phyloP scores from a whole-genome alignment of 192 early-diverging fungal genomes.

The Chytriomyces hyalinus region DNA sequence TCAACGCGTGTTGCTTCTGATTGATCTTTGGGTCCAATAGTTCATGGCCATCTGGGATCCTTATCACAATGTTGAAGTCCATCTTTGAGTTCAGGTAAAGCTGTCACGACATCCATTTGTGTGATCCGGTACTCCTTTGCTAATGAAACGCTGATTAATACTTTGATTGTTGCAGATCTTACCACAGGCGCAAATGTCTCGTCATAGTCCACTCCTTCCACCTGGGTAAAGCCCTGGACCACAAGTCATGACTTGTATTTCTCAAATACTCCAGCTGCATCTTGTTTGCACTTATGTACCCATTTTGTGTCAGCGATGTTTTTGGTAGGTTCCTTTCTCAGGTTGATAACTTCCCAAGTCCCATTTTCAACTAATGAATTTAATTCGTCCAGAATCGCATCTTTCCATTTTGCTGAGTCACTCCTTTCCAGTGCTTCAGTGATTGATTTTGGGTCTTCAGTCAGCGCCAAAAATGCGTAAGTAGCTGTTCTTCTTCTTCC shows the following conservation, averaged over 20 bases:
- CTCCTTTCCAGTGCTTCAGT: neutral
- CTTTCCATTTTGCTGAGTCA: neutral
- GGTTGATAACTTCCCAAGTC: constrained; percentile 6
- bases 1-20: neutral
- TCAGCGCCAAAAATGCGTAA: too few relatives aligned
- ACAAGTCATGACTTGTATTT: constrained; percentile 45
- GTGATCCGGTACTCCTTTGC: constrained; percentile 20
- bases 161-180: constrained; percentile 30
- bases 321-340: too few relatives aligned
- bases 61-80: constrained; percentile 40
- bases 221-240: constrained; percentile 44
- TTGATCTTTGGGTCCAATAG: neutral
- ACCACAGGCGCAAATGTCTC: constrained; percentile 54
- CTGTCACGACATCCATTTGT: constrained; percentile 43
- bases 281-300: constrained; percentile 36
- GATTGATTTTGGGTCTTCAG: too few relatives aligned
- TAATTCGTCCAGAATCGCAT: neutral
- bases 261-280: constrained; percentile 35
- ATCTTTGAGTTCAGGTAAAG: constrained; percentile 46
- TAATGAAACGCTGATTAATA: constrained; percentile 23
- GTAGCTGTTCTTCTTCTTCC: too few relatives aligned
- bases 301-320: constrained; percentile 1
- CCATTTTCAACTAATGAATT: constrained; percentile 17
- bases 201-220: constrained; percentile 41
- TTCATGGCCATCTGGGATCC: constrained; percentile 33